Percentiles rank a stretch among this genome's conserved stretches.
phyloP scores from a whole-genome alignment of 2,329 filamentous ascomycete genomes.

The Metarhizium anisopliae region DNA sequence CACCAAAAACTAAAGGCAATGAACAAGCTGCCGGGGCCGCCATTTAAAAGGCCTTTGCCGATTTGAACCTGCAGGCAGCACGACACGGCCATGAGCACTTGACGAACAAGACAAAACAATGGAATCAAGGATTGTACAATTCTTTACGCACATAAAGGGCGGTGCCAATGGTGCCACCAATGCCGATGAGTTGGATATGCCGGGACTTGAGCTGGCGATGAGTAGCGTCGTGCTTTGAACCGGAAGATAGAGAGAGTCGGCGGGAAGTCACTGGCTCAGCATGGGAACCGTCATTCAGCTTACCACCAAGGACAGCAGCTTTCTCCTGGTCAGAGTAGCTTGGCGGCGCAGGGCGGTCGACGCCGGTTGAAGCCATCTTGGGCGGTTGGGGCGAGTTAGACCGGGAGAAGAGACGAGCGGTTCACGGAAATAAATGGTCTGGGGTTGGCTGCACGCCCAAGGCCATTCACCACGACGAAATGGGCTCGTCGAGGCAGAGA shows the following conservation, averaged over 20 bases:
- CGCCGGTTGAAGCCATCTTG: conserved; percentile 14
- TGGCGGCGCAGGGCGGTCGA: conserved; percentile 11
- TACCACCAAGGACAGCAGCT: not conserved
- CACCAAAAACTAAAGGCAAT: conserved; percentile 55
- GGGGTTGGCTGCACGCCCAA: not conserved
- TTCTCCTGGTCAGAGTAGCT: conserved; percentile 16
- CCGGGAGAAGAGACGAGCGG: not conserved
- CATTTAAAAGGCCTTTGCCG: conserved; percentile 46
- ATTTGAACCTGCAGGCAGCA: conserved; percentile 37
- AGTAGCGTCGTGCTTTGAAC: conserved; percentile 28
- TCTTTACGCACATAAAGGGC: conserved; percentile 40
- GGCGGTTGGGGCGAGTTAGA: not conserved
- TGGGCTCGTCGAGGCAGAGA: not conserved
- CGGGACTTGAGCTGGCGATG: conserved; percentile 45
- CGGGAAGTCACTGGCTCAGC: not conserved
- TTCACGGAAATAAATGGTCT: not conserved
- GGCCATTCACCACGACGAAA: not conserved
- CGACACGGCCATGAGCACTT: conserved; percentile 9
- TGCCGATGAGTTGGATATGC: conserved; percentile 52
- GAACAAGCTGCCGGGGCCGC: conserved; percentile 50
- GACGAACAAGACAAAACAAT: not conserved
- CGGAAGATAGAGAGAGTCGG: conserved; percentile 11
- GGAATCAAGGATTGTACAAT: not conserved
- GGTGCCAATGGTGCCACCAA: conserved; percentile 57
- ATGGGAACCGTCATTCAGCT: not conserved